Evolutionary conservation across 1,139 yeast genomes (phyloP), one percentile per base, ranked within the genome.

Genomic region (Suhomyces bolitotheri): DNA sequence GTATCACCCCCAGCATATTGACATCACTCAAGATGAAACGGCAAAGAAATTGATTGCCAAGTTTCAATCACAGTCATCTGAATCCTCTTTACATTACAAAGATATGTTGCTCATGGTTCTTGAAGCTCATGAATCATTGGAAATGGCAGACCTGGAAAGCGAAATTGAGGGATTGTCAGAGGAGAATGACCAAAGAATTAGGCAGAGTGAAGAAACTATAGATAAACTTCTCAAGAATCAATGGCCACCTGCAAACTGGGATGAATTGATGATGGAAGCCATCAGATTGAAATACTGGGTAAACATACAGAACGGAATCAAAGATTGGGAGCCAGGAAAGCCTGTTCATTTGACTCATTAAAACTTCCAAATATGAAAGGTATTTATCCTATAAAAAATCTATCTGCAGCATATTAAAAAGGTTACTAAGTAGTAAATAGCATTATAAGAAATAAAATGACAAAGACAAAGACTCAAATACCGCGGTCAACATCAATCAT

Each of bases 201-300:
- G 56, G 2, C 54, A 58, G 6, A 55, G 71, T 13, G 78, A 66
- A 49, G 45, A 48, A 3, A 40, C 38, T 4, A 58, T 75, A 20
- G 62, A 66, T 10, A 17, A 40, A 9, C 41, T 64, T n/a, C 41
- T 69, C 17, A 39, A 49, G 9, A 48, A 54, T 2, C 53, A 71
- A 2, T 25, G 44, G 38, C 78, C 73, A 15, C 41, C 57, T 2
- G 42, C 39, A 3, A 66, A 78, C 36, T 74, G 81, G 70, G 74
- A 77, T 15, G 53, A 56, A 1, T 82, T 94, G 16, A 77, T 83
- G 40, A 61, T 74, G 41, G 80, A 80, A 41, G 83, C 95, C 1
- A 77, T 88, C 19, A 74, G 76, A 45, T 62, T 92, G 44, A 86
- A 86, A 54, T 92, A 89, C 55, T 90, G 96, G 95, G 74, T 73